Percentiles rank a stretch among this genome's conserved stretches.
These are phyloP conservation scores for Theileria orientalis DNA, from an alignment of 169 alveolate species.

Conservation along the genomic window DNA sequence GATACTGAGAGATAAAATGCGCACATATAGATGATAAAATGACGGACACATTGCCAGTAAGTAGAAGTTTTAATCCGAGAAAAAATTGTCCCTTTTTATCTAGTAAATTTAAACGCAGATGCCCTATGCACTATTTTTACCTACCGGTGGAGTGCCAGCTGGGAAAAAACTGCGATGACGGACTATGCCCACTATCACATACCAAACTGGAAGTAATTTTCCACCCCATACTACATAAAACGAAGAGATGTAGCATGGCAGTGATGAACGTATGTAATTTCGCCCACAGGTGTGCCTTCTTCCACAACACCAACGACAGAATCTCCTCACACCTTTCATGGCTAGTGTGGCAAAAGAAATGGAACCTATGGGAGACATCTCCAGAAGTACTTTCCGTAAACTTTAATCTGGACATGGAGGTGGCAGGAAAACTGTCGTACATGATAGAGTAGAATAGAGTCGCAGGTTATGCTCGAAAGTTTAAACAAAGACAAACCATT, in stretches of 20 bases:
- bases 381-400: conserved; percentile 48
- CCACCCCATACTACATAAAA: conserved; percentile 81
- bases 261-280: conserved; percentile 63
- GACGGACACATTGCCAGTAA: conserved; percentile 67
- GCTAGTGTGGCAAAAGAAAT: conserved; percentile 70
- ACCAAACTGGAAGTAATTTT: conserved; percentile 80
- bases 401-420: conserved; percentile 52
- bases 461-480: not conserved
- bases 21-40: too few species aligned
- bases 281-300: conserved; percentile 72
- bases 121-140: conserved; percentile 75
- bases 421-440: conserved; percentile 28
- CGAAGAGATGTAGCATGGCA: conserved; percentile 76
- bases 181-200: conserved; percentile 81
- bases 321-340: conserved; percentile 69
- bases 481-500: too few species aligned
- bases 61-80: conserved; percentile 58
- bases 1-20: too few species aligned
- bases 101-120: conserved; percentile 72
- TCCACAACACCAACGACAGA: conserved; percentile 64
- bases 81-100: conserved; percentile 64
- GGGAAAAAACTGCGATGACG: conserved; percentile 74
- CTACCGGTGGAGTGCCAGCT: conserved; percentile 82
- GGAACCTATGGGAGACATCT: conserved; percentile 70
- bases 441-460: conserved; percentile 7